Base-by-base conservation (phyloP, 2,329 filamentous ascomycete species). In the Calonectria pteridis region DNA sequence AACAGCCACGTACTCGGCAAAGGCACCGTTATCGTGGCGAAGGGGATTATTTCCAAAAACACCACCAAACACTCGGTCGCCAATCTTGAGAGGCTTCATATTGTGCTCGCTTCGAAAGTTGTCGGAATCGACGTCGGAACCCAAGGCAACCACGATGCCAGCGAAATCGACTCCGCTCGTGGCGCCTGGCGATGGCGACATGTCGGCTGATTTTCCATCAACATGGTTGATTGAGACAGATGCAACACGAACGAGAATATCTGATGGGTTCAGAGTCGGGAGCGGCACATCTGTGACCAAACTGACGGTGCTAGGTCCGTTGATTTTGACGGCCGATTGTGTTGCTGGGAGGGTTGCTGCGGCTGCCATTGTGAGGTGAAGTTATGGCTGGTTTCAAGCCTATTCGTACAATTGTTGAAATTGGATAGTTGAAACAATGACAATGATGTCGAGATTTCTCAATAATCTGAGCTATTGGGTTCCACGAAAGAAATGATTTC, bases 131-230 rank as follows among this genome's bases (percentile, higher is more conserved):
- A 77, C 75, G 11, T 69, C 65, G 0, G 66, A 20, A 10, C 74
- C 77, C 55, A 16, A 55, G 18, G 23, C 72, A 66, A 74, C 40
- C 20, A 78, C 69, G 23, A 74, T 46, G 10, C 77, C 77, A 5
- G 77, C 63, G 11, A 77, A 77, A 33, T 78, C 77, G 23, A 72
- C 73, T 18, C 77, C 77, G 53, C 74, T 74, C 0, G 76, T 77
- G 28, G 77, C 71, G 23, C 76, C 77, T 10, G 69, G 63, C 3
- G 73, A 67, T 18, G 76, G 75, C 1, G 76, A 77, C 71, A 77
- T 71, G 62, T 78, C 77, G 28, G 72, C 71, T 7, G 75, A 72
- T 46, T 78, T 78, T 55, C 75, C 72, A 50, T 78, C 77, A 46
- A 77, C 75, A 7, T 68, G 76, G 23, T 77, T 77, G 55, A 78